Base-by-base conservation (phyloP, 2,329 filamentous ascomycete species). In the Chlorencoelia australis region DNA sequence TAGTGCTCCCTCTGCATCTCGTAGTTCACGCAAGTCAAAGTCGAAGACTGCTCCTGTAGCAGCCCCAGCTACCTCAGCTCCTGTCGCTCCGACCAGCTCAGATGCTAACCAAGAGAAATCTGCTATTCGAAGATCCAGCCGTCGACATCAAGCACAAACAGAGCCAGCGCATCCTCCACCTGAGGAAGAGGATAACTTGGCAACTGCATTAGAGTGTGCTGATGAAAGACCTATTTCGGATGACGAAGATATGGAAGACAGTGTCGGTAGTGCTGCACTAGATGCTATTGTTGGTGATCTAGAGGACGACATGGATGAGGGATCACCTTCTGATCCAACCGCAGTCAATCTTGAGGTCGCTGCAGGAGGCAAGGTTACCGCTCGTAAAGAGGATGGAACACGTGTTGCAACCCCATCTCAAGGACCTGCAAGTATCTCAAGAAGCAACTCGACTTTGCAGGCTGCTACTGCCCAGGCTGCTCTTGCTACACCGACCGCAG, bases 321-420 rank as follows among this genome's bases (percentile, higher is more conserved):
- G 82, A 37, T 73, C 66, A n/a, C 68, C 73, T n/a, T 71, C 81
- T 5, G 85, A 91, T 49, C 83, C 87, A 2, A 82, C 83, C 4
- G 88, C 91, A 5, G 86, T 96, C 20, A 95, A 86, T 52, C 74
- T 98, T 56, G 89, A 96, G 59, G 75, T 95, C 27, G 87, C 80
- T 25, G 78, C 82, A 13, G 82, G 79, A 14, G 89, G 87, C 10
- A 93, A 86, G 54, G 81, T 95, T 10, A 94, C 85, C 2, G 89
- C 89, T 25, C 81, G 82, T 34, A 89, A 91, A 53, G 89, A 95
- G 50, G 88, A 95, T 56, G 89, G 89, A 4, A 93, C 85, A 3
- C 71, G 84, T 41, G 76, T 96, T 37, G 74, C 81, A 7, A 95
- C 88, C 2, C 88, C 89, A 4, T 78, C 80, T 1, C 79, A 86